A percentile compares a stretch with the other conserved stretches of the same genome.
Evolutionary conservation across 805 yeast species (phyloP).

Genomic region (Hanseniaspora mollemarum): DNA sequence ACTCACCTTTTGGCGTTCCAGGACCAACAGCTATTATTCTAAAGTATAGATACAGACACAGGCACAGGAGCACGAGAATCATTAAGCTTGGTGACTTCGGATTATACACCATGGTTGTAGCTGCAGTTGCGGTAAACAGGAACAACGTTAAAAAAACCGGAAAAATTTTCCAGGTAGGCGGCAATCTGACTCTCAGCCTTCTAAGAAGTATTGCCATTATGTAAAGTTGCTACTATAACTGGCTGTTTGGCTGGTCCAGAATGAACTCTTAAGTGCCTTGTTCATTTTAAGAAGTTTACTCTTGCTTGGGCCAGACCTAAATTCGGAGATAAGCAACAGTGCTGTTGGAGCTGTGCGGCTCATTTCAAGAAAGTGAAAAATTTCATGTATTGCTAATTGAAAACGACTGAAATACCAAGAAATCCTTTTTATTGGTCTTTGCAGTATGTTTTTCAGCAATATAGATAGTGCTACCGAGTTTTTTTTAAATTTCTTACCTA

Average conservation of each 20-base stretch:
- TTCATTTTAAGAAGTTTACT: too few relatives aligned
- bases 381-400: too few relatives aligned
- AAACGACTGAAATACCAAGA: too few relatives aligned
- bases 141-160: background rate
- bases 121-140: background rate
- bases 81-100: background rate
- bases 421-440: background rate
- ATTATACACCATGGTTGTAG: background rate
- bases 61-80: background rate
- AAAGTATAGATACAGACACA: conserved; percentile 2
- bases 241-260: too few relatives aligned
- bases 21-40: conserved; percentile 3
- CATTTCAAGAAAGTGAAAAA: too few relatives aligned
- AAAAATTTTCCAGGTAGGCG: conserved; percentile 6
- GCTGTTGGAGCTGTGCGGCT: too few relatives aligned
- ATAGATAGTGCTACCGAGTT: background rate
- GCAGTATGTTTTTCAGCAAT: background rate
- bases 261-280: too few relatives aligned
- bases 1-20: conserved; percentile 1
- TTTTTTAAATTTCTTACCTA: background rate
- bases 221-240: too few relatives aligned
- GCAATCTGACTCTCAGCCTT: background rate
- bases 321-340: too few relatives aligned
- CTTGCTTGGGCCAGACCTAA: too few relatives aligned
- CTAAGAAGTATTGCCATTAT: background rate